A percentile compares a stretch with the other conserved stretches of the same genome.
Conservation (phyloP, 176 grass and related monocot species). For the Poa pratensis region DNA sequence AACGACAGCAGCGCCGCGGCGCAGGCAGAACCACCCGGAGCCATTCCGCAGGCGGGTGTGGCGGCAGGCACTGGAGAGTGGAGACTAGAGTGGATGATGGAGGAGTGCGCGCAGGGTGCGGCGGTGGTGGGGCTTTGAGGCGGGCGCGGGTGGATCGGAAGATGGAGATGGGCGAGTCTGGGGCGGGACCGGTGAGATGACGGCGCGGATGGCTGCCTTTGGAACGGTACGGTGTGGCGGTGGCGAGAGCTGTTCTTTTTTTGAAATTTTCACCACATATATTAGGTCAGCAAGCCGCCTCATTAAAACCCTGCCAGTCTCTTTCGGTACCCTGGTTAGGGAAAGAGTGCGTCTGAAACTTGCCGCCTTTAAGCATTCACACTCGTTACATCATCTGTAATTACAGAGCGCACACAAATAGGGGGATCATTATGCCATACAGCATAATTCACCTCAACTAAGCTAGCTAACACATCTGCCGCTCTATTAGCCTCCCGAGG, state of each 20-base stretch:
- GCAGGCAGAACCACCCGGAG: not conserved
- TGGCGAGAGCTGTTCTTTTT: not conserved
- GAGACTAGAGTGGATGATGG: not conserved
- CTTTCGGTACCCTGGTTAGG: too few species aligned
- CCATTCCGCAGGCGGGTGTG: not conserved
- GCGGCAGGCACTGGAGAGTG: not conserved
- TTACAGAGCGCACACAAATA: too few species aligned
- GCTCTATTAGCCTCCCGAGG: too few species aligned
- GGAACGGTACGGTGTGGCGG: not conserved
- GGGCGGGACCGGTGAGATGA: not conserved
- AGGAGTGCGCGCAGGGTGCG: not conserved
- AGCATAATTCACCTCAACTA: too few species aligned
- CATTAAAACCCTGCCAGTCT: too few species aligned
- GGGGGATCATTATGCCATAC: too few species aligned
- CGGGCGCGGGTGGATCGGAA: not conserved
- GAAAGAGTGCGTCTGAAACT: too few species aligned
- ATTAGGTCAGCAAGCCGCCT: too few species aligned
- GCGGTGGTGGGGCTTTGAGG: conserved; percentile 18
- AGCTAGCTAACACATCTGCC: too few species aligned
- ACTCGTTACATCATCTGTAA: too few species aligned
- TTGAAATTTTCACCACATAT: too few species aligned
- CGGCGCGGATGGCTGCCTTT: not conserved
- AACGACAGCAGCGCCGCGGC: not conserved
- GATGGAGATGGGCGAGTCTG: not conserved
- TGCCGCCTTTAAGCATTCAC: too few species aligned